A percentile compares a stretch with the other conserved stretches of the same genome.
phyloP scores from a whole-genome alignment of 2,329 filamentous ascomycete genomes.

The Arthrocladium fulminans region DNA sequence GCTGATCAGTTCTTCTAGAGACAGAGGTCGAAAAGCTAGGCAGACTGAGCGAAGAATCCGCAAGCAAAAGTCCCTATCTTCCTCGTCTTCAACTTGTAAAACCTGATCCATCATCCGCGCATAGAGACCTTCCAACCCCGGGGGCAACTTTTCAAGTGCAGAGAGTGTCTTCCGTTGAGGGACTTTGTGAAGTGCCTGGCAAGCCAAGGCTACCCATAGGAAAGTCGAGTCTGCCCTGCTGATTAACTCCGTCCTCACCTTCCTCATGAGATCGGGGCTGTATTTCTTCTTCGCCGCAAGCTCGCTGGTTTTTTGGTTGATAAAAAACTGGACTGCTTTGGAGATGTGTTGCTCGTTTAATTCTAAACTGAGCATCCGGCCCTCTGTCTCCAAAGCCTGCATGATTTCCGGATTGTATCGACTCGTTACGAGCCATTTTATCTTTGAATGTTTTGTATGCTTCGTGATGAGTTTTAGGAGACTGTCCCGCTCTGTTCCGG shows the following conservation, averaged over 20 bases:
- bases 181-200: conserved; percentile 23
- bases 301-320: conserved; percentile 20
- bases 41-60: background rate
- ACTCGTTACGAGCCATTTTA: conserved; percentile 40
- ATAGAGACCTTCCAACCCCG: background rate
- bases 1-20: background rate
- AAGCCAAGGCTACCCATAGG: conserved; percentile 31
- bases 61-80: background rate
- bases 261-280: conserved; percentile 19
- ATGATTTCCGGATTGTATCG: conserved; percentile 31
- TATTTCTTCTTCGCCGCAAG: conserved; percentile 15
- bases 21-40: background rate
- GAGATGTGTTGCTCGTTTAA: conserved; percentile 18
- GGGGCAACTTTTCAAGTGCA: conserved; percentile 17
- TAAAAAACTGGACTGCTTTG: conserved; percentile 16
- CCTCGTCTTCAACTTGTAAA: background rate
- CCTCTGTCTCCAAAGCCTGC: background rate
- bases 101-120: background rate
- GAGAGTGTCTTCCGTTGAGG: conserved; percentile 14
- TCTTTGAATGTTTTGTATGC: too few relatives aligned
- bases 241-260: conserved; percentile 20
- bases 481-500: too few relatives aligned
- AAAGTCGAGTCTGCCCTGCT: conserved; percentile 30
- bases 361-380: conserved; percentile 22
- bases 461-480: too few relatives aligned